A percentile compares a stretch with the other conserved stretches of the same genome.
Conservation (phyloP, 1,284 basidiomycete species). For the Sutorius eximius region DNA sequence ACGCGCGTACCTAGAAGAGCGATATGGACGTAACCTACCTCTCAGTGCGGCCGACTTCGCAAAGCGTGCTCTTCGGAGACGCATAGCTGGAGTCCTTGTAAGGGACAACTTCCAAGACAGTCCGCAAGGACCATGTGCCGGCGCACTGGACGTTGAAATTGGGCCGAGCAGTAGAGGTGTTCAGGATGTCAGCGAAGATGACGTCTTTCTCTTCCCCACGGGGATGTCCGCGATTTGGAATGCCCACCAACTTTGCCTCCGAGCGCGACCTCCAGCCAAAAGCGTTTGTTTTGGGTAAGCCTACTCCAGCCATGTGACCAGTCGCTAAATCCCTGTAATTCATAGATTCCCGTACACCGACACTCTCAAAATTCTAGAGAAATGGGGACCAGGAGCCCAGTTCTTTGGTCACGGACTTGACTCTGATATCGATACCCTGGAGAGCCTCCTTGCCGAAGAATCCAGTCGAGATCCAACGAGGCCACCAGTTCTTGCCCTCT, state of each 20-base stretch:
- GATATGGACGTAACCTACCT: conserved; percentile 93
- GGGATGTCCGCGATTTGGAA: conserved; percentile 96
- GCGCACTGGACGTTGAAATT: conserved; percentile 47
- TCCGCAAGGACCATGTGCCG: conserved; percentile 42
- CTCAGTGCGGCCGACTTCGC: conserved; percentile 71
- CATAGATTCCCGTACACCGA: conserved; percentile 94
- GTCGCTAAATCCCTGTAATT: conserved; percentile 4
- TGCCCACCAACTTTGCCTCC: conserved; percentile 75
- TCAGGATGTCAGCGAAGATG: conserved; percentile 70
- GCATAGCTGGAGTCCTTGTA: conserved; percentile 87
- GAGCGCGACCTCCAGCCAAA: conserved; percentile 60
- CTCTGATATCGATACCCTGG: conserved; percentile 74
- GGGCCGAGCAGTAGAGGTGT: conserved; percentile 64
- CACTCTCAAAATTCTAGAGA: conserved; percentile 94
- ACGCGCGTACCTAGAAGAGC: conserved; percentile 80
- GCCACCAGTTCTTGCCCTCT: conserved; percentile 62
- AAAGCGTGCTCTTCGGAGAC: conserved; percentile 82
- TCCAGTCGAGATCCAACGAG: conserved; percentile 38
- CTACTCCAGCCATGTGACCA: neutral
- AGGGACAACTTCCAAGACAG: conserved; percentile 50
- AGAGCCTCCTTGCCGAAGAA: conserved; percentile 59
- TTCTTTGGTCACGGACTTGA: conserved; percentile 87
- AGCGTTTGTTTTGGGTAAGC: conserved; percentile 90
- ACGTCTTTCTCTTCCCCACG: conserved; percentile 85
- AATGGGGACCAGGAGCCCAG: conserved; percentile 95